Evolutionary conservation across 2,329 filamentous ascomycete species (phyloP), one percentile per base, ranked within the genome.

Genomic region (Diplodia scrobiculata): DNA sequence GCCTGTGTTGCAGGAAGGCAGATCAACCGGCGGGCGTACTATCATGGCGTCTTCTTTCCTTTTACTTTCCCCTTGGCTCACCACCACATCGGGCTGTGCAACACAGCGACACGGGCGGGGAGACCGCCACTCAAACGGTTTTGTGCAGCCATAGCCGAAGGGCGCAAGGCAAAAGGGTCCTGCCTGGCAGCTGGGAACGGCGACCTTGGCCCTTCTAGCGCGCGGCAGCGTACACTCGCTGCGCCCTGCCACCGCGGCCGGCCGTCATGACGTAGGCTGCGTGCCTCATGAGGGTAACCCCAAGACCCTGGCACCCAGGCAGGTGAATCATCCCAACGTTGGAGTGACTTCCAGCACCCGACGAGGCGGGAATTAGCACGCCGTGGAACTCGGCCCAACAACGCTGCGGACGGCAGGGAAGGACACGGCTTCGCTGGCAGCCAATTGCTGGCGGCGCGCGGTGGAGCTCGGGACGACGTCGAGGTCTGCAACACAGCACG

Each of bases 241-340:
- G 54, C 54, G 54, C 54, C 54, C 45, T 59, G 54, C 32, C 47
- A 29, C 54, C 38, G 32, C 54, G 13, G 45, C 45, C 45, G 45
- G 55, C 41, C 45, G 27, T 62, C 58, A 62, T 62, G 58, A 62
- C 58, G 58, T 62, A 47, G 41, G 25, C 58, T 27, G 58, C 25
- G 29, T 50, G 29, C 19, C 58, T 50, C 29, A 6, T 62, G 50
- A 50, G 58, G 58, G 58, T 62, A 62, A 62, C 50, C 55, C 38
- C 48, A 5, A 19, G 27, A 10, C 27, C 55, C 48, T 62, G 55
- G 29, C 29, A 32, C 25, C 38, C 14, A 25, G 25, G 38, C 11
- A 11, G 38, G 55, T 47, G 55, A 21, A 34, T 60, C 53, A 41
- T 17, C 21, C 19, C 53, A 19, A 45, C 4, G 34, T 21, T 41